Evolutionary conservation across 805 yeast genomes (phyloP), one percentile per base, ranked within the genome.

Genomic region (Metschnikowia anglica): DNA sequence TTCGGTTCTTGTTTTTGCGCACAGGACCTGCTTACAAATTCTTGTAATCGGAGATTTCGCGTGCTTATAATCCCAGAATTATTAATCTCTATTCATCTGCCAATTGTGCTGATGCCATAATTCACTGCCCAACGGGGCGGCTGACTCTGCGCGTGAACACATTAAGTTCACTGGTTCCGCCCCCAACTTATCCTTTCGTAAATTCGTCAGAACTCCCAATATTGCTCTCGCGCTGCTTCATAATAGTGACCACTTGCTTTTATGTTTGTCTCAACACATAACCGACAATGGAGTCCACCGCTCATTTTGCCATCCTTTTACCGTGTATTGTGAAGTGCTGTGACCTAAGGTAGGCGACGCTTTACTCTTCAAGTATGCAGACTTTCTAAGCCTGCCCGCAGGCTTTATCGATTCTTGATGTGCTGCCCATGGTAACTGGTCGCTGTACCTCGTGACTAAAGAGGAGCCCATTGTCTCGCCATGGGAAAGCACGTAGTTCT

Each of bases 301-400:
- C 45, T 35, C 45, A 20, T 43, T 52, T 24, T 47, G 37, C 57
- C 57, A 53, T 16, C 56, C 55, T 20, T 35, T 43, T n/a, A 52
- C 39, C 18, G 57, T 53, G 45, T 47, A 52, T 36, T 53, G 57
- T 11, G 63, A 43, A 12, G 31, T 34, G 13, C 51, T 50, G 13
- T 46, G 34, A 19, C 48, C 44, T 40, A 47, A 37, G 7, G 49
- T 48, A 9, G 52, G 51, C 17, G 48, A 36, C 12, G 39, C 10
- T 13, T 38, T 30, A 24, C 47, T 46, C 23, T 34, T 36, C 25
- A 50, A 18, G 19, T 46, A 40, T 10, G 48, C 43, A n/a, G 43
- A 39, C 23, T 44, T 41, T 12, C 34, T 37, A 32, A 63, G 49
- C 15, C 59, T 44, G 6, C 75, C 75, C 2, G 72, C 65, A 4